phyloP scores from a whole-genome alignment of 768 basidiomycete species.

The Tricholoma flavovirens region DNA sequence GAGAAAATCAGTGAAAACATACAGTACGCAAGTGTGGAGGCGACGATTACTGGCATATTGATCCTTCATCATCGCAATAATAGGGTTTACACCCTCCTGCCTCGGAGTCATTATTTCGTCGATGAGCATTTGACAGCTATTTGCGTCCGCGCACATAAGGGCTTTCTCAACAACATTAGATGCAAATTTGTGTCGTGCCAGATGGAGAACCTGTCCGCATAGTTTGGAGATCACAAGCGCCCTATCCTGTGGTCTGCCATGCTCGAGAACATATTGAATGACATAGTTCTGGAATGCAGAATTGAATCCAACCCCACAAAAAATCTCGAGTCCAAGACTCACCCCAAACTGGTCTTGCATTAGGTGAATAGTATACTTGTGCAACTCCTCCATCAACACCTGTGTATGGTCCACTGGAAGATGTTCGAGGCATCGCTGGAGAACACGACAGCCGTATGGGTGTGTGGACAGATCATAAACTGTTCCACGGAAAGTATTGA shows the following conservation, averaged over 20 bases:
- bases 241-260: constrained; percentile 68
- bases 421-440: constrained; percentile 89
- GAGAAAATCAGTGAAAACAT: background rate
- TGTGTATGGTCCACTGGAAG: constrained; percentile 63
- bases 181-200: constrained; percentile 88
- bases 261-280: constrained; percentile 86
- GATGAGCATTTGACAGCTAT: constrained; percentile 64
- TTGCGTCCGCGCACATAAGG: constrained; percentile 55
- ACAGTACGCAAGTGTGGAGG: background rate
- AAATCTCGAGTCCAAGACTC: constrained; percentile 21
- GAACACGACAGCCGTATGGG: constrained; percentile 90
- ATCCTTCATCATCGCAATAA: constrained; percentile 78
- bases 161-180: constrained; percentile 97
- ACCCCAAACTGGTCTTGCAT: constrained; percentile 94
- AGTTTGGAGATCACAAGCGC: constrained; percentile 61
- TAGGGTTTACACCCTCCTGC: constrained; percentile 62
- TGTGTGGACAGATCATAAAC: constrained; percentile 82
- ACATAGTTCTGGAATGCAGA: constrained; percentile 78
- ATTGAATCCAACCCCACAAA: constrained; percentile 8
- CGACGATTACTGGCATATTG: constrained; percentile 74
- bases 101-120: constrained; percentile 73
- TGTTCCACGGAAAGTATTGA: constrained; percentile 69
- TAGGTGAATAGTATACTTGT: constrained; percentile 59
- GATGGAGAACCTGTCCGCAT: constrained; percentile 68
- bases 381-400: constrained; percentile 77